Evolutionary conservation across 176 grass and related monocot genomes (phyloP).

Genomic region (Lolium multiflorum): DNA sequence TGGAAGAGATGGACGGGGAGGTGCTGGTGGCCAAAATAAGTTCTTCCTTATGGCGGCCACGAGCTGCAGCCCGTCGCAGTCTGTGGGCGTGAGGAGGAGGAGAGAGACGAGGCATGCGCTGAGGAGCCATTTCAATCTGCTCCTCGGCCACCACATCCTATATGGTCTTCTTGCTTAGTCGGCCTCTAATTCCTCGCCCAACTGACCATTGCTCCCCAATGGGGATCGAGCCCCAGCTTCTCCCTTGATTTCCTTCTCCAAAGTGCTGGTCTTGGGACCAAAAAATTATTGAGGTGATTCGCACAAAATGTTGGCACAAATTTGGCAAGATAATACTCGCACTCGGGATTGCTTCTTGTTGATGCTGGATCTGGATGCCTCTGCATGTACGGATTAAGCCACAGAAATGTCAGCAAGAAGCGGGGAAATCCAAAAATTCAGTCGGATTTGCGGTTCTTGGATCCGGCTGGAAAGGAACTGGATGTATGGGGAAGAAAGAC

Average conservation of each 20-base stretch:
- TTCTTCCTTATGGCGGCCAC: slow-evolving; percentile 46
- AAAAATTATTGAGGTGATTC: background rate
- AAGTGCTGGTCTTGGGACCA: background rate
- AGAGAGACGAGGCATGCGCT: slow-evolving; percentile 46
- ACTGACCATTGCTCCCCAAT: slow-evolving; percentile 23
- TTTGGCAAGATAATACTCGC: background rate
- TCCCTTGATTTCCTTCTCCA: background rate
- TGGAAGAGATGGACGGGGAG: background rate
- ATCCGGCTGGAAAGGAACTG: background rate
- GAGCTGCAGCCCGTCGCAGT: slow-evolving; percentile 39
- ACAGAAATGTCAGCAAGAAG: background rate
- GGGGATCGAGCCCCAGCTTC: background rate
- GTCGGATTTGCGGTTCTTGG: slow-evolving; percentile 4
- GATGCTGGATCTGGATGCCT: slow-evolving; percentile 6
- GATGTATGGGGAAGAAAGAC: background rate
- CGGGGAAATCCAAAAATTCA: background rate
- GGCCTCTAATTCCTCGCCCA: background rate
- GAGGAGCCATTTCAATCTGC: slow-evolving; percentile 50
- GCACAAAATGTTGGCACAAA: background rate
- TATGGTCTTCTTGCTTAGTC: slow-evolving; percentile 19
- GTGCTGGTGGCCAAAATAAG: slow-evolving; percentile 37
- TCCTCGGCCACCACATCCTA: slow-evolving; percentile 45
- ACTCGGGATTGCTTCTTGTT: background rate
- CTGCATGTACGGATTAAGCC: background rate
- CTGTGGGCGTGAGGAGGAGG: slow-evolving; percentile 28